Conservation (phyloP, 177 flowering plant genomes). For the Tripterygium wilfordii region DNA sequence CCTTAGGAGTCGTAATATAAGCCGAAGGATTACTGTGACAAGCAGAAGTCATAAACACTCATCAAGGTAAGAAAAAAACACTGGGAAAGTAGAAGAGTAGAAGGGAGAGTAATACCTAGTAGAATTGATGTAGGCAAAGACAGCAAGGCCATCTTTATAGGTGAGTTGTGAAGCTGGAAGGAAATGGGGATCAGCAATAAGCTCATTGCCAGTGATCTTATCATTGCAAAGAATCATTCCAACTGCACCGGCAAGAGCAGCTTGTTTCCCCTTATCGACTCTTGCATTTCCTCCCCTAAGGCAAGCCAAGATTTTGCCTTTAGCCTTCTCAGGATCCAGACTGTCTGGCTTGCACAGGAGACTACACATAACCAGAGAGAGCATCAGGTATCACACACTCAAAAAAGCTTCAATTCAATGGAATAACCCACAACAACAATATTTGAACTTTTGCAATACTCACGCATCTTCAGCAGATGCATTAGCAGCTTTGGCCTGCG, state of each 20-base stretch:
- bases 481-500: conserved; percentile 31
- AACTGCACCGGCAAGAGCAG: conserved; percentile 48
- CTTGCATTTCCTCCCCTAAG: conserved; percentile 35
- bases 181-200: conserved; percentile 41
- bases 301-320: conserved; percentile 66
- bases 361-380: conserved; percentile 21
- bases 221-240: conserved; percentile 67
- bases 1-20: conserved; percentile 23
- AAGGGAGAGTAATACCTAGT: conserved; percentile 25
- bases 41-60: neutral
- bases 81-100: neutral
- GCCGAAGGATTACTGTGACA: conserved; percentile 31
- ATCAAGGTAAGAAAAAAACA: neutral
- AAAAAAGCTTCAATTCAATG: neutral
- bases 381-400: neutral
- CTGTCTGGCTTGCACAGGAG: conserved; percentile 30
- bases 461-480: conserved; percentile 40
- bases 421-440: no score
- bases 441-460: conserved; percentile 7
- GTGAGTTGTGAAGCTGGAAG: conserved; percentile 57
- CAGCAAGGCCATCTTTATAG: conserved; percentile 30
- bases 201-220: conserved; percentile 25
- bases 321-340: conserved; percentile 44
- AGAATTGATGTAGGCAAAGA: conserved; percentile 36
- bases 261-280: conserved; percentile 43